Base-by-base conservation (phyloP, 176 grass and related monocot species). In the Raddia guianensis region DNA sequence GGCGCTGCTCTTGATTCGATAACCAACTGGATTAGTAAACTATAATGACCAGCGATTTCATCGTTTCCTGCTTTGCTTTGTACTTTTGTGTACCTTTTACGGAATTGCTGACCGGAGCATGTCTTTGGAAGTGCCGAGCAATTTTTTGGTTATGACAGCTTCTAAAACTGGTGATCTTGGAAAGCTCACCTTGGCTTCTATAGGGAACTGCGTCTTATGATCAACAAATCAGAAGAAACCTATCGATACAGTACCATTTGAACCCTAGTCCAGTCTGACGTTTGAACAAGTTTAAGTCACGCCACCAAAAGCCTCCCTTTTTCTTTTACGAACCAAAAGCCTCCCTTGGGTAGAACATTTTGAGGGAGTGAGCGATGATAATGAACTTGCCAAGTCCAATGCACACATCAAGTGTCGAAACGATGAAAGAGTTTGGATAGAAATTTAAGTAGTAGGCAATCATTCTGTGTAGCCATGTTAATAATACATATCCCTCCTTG, bases 31-130 rank as follows among this genome's bases (percentile, higher is more conserved):
- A 52, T 51, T 52, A 45, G 7, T 12, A 82, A 63, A 73, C 44
- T 21, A 46, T 72, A 46, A 7, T 11, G 33, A 55, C 55, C 59
- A 40, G n/a, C 64, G 49, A 33, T 64, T 74, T 82, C 32, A 73
- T 5, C 18, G 55, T 32, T 19, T 56, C 5, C 16, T 46, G 8
- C n/a, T 83, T 83, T 83, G 70, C 45, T 46, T 66, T 9, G 8
- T 74, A 74, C 33, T 34, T 55, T 55, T 46, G 55, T 9, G 8
- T 74, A 74, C 33, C 48, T 55, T 55, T 5, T 2, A 66, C 80
- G 70, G 18, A 74, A 46, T 27, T 49, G 8, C 49, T 83, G 71
- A 75, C 81, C 5, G 60, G 61, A 75, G 80, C 80, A 21, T 66
- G 18, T 56, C 71, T 83, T 82, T 66, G 71, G 70, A 15, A 75